These are phyloP conservation scores for Arthrobotrys conoides DNA, from an alignment of 2,329 filamentous ascomycete genomes.

Conservation along the genomic window DNA sequence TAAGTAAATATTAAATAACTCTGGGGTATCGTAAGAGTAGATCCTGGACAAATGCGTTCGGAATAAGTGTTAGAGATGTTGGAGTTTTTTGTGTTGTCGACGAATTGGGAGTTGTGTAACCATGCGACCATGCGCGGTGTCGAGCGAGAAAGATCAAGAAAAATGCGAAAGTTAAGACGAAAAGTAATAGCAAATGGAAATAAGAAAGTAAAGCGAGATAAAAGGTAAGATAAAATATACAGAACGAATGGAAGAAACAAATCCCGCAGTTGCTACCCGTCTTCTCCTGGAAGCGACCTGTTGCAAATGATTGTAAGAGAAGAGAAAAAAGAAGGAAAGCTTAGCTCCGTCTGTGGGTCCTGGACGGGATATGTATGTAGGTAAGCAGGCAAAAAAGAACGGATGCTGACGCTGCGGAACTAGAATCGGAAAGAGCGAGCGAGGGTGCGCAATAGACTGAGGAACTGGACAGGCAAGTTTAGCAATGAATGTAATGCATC, in stretches of 20 bases:
- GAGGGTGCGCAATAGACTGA: slow-evolving; percentile 31
- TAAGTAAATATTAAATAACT: not conserved
- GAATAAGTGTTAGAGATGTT: slow-evolving; percentile 16
- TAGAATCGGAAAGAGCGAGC: slow-evolving; percentile 40
- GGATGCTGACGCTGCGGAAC: slow-evolving; percentile 24
- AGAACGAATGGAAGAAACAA: slow-evolving; percentile 49
- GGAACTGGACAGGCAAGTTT: slow-evolving; percentile 47
- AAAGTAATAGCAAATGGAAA: slow-evolving; percentile 4
- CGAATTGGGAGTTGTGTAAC: slow-evolving; percentile 19
- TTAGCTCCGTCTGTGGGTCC: slow-evolving; percentile 31
- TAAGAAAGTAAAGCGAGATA: slow-evolving; percentile 58
- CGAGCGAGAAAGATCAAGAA: not conserved
- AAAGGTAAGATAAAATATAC: slow-evolving; percentile 52
- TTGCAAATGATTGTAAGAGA: slow-evolving; percentile 48
- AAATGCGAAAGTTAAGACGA: slow-evolving; percentile 14
- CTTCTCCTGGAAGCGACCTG: slow-evolving; percentile 57
- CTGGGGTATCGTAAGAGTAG: slow-evolving; percentile 10
- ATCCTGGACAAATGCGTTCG: not conserved
- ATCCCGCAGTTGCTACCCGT: slow-evolving; percentile 37
- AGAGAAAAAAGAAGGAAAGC: slow-evolving; percentile 37
- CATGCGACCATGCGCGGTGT: slow-evolving; percentile 15
- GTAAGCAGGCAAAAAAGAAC: slow-evolving; percentile 35
- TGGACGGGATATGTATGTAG: slow-evolving; percentile 26
- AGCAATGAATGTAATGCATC: slow-evolving; percentile 37
- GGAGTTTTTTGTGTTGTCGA: slow-evolving; percentile 27